Evolutionary conservation across 768 basidiomycete genomes (phyloP), one percentile per base, ranked within the genome.

Genomic region (Artomyces pyxidatus): DNA sequence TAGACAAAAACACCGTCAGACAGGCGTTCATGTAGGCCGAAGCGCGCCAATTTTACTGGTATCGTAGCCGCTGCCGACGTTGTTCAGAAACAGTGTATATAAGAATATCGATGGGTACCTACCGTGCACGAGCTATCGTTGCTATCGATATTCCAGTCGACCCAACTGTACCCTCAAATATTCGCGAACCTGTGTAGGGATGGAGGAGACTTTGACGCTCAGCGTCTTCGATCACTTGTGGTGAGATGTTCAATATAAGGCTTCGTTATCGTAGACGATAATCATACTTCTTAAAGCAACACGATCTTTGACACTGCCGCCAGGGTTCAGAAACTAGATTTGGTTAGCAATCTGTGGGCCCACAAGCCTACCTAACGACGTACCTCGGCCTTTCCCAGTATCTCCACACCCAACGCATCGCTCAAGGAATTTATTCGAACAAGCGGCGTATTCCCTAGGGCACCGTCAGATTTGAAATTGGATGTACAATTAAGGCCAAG

Each of bases 121-220:
- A 88, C 91, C 85, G 82, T 10, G 93, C 92, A 55, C 77, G 76
- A 1, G 92, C 88, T 44, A 99, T 87, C 3, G 88, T 96, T 0
- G 96, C 95, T 44, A 99, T 83, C 1, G 93, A 96, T 49, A 98
- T 98, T 6, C 96, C 93, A 0, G 93, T 96, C 0, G 90, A 93
- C 7, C 91, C 96, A 3, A 95, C 90, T 0, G 95, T 99, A 3
- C 96, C 96, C 65, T 98, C 96, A 50, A 98, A 99, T 32, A 99
- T 92, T 6, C 89, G 81, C 0, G 89, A 96, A 6, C 88, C 86
- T 0, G 90, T 93, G 53, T 92, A 66, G 0, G 94, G 96, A 48
- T 83, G 77, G 1, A 99, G 68, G 2, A 91, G 69, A 0, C 93
- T 93, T 51, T 77, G 71, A 8, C 75, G 75, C 63, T 98, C 95